Base-by-base conservation (phyloP, 345 rosid species). In the Populus tremula region DNA sequence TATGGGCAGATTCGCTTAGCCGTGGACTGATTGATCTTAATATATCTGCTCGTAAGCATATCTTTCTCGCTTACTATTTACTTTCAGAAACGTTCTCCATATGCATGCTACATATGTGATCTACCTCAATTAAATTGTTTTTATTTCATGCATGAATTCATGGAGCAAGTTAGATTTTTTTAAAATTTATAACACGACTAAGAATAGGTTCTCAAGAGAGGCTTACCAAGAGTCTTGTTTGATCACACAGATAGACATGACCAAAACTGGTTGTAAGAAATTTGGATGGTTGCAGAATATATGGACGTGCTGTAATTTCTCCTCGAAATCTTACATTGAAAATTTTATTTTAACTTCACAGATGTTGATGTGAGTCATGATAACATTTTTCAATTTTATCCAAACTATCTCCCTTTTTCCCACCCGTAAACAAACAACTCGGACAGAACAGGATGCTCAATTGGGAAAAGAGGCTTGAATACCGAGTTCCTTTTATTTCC, bases 11-110 rank as follows among this genome's bases (percentile, higher is more conserved):
- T 89, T 91, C 99, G 45, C 85, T 96, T 53, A 96, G 91, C 89
- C 97, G 98, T 73, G 99, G 99, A 70, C 77, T 96, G 56, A 94
- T 96, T 85, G 99, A 94, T 88, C 99, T 96, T 53, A 94, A 96
- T 71, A 91, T 96, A 86, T 84, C 98, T 84, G 98, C 97, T 79
- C 91, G 99, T 94, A 89, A 96, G 98, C 87, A 70, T 69, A 61
- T 70, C 65, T 77, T 56, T 74, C 73, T 71, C 39, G 8, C 23
- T 50, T 49, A 35, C 61, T 66, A 45, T 38, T 70, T 38, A 38
- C 70, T 74, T 80, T 63, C 36, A 25, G 47, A 49, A 56, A 9
- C 27, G 35, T 64, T 41, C 38, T 43, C 53, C 63, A 18, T 45
- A 35, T 38, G 38, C 70, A n/a, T 75, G 69, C 35, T 33, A 45